Evolutionary conservation across 331 rosid genomes (phyloP).

Genomic region (Cydonia oblonga): DNA sequence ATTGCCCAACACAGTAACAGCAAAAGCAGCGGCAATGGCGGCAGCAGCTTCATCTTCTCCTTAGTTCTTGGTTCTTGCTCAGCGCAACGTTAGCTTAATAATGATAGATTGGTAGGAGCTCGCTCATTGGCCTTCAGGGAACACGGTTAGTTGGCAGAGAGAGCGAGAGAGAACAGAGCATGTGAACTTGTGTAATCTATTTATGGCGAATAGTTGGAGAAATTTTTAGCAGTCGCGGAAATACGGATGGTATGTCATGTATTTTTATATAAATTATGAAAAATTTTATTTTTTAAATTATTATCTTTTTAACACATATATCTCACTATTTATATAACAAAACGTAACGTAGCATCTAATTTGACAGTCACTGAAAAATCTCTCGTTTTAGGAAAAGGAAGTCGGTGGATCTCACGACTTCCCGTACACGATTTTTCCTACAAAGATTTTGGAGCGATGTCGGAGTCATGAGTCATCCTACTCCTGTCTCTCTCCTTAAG

Average conservation of each 20-base stretch:
- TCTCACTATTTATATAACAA: no score
- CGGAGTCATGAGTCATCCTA: neutral
- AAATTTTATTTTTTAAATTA: no score
- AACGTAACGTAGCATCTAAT: no score
- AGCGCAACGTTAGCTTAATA: neutral
- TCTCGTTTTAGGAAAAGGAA: neutral
- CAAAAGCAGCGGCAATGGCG: neutral
- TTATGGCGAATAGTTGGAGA: neutral
- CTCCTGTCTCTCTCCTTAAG: no score
- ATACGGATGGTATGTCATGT: no score
- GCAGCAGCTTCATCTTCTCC: neutral
- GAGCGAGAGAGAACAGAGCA: neutral
- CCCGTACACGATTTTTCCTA: neutral
- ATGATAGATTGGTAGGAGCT: neutral
- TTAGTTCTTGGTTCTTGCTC: neutral
- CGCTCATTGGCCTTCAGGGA: neutral
- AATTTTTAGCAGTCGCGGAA: no score
- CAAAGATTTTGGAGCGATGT: neutral
- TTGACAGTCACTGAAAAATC: no score
- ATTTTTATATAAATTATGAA: no score
- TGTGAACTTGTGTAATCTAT: constrained; percentile 3
- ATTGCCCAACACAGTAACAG: constrained; percentile 13
- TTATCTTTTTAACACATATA: no score
- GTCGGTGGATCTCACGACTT: neutral
- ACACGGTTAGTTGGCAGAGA: neutral